A percentile compares a stretch with the other conserved stretches of the same genome.
Conservation (phyloP, 306 rosid genomes). For the Acacia melanoxylon region DNA sequence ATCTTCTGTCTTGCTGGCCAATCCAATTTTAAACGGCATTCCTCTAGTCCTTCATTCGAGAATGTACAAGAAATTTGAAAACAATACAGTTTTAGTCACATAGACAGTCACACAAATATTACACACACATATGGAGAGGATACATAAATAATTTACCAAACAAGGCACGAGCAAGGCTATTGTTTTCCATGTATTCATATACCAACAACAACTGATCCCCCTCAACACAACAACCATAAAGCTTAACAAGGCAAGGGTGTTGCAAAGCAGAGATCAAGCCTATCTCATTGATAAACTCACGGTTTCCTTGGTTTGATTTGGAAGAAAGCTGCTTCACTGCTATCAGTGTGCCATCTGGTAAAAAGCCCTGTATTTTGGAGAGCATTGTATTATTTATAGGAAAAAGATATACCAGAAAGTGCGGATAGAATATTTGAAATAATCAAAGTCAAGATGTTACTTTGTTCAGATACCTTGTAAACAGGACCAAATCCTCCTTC, state of each 20-base stretch:
- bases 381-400: not conserved
- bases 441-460: not conserved
- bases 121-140: not conserved
- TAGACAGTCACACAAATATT: not conserved
- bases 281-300: constrained; percentile 49
- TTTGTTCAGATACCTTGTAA: constrained; percentile 37
- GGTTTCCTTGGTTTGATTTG: constrained; percentile 49
- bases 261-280: constrained; percentile 50
- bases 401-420: not conserved
- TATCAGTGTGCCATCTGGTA: constrained; percentile 39
- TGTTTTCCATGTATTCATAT: constrained; percentile 53
- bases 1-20: constrained; percentile 63
- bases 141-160: constrained; percentile 35
- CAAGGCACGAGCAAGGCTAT: constrained; percentile 44
- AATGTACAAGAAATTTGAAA: constrained; percentile 12
- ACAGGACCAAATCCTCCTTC: constrained; percentile 78
- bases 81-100: not conserved
- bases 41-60: constrained; percentile 33
- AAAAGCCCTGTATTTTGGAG: constrained; percentile 32
- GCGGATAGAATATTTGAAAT: not conserved
- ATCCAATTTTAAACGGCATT: constrained; percentile 31
- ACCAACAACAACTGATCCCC: constrained; percentile 42
- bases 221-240: constrained; percentile 50
- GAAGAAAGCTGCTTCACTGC: constrained; percentile 51
- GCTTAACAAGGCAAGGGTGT: constrained; percentile 48